Evolutionary conservation across 1,284 basidiomycete genomes (phyloP).

Genomic region (Ceratobasidium sp.): DNA sequence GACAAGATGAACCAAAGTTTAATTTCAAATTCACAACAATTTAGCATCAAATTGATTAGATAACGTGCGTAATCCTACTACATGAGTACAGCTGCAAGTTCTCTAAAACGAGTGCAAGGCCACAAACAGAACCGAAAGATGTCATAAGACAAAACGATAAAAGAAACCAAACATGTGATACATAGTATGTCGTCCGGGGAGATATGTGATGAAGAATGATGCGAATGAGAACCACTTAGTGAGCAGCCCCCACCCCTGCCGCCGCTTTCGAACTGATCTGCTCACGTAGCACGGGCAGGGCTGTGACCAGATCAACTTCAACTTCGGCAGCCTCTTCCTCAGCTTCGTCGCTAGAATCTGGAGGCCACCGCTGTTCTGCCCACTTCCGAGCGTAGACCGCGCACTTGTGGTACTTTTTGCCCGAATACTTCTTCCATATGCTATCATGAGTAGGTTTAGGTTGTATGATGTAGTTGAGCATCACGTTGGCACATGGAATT

Average conservation of each 20-base stretch:
- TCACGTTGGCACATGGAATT: constrained; percentile 87
- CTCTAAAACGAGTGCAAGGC: not conserved
- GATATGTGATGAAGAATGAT: not conserved
- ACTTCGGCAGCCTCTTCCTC: constrained; percentile 4
- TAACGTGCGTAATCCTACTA: not conserved
- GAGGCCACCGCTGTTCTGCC: constrained; percentile 36
- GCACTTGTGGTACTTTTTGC: constrained; percentile 86
- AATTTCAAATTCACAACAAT: constrained; percentile 17
- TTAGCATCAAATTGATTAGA: not conserved
- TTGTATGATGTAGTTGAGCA: constrained; percentile 91
- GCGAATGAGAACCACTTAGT: not conserved
- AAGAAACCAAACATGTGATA: not conserved
- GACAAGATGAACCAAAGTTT: constrained; percentile 17
- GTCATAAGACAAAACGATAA: not conserved
- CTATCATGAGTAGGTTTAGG: constrained; percentile 70
- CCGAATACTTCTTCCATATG: constrained; percentile 84
- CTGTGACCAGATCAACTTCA: constrained; percentile 20
- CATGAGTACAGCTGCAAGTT: not conserved
- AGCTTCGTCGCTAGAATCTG: not conserved
- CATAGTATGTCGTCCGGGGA: not conserved
- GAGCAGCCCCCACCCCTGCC: not conserved
- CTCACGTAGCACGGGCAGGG: constrained; percentile 11
- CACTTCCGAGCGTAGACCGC: constrained; percentile 42
- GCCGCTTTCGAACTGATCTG: not conserved
- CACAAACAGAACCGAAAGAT: not conserved